Percentiles rank a stretch among this genome's conserved stretches.
These are phyloP conservation scores for Zoysia pacifica DNA, from an alignment of 176 grass and related monocot species.

Conservation along the genomic window DNA sequence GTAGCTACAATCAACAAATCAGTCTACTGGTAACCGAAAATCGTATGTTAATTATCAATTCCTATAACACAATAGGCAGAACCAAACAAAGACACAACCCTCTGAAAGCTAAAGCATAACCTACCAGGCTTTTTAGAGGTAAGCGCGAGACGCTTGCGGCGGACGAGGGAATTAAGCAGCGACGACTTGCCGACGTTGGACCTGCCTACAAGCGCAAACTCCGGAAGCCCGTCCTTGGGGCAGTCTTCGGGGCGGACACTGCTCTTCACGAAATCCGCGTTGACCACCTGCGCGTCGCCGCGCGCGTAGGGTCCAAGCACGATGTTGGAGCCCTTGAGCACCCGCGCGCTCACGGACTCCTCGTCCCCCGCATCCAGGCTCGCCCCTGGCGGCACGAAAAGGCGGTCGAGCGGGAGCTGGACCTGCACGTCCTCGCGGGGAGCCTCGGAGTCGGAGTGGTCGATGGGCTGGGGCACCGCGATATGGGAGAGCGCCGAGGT, in stretches of 20 bases:
- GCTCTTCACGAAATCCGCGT: constrained; percentile 88
- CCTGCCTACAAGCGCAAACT: constrained; percentile 87
- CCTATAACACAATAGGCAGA: constrained; percentile 10
- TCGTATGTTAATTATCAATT: constrained; percentile 31
- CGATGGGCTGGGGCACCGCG: constrained; percentile 39
- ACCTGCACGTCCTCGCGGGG: constrained; percentile 44
- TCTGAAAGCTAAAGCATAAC: constrained; percentile 1
- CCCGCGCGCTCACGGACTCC: constrained; percentile 48
- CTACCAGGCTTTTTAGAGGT: constrained; percentile 94
- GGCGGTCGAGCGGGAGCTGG: constrained; percentile 61
- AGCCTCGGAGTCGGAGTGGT: constrained; percentile 37
- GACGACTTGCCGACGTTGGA: constrained; percentile 96
- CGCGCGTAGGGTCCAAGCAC: constrained; percentile 80
- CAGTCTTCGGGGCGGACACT: constrained; percentile 79
- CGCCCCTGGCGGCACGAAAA: constrained; percentile 78
- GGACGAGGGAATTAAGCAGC: constrained; percentile 85
- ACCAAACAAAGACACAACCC: background rate
- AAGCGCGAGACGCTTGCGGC: constrained; percentile 86
- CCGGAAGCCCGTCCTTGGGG: constrained; percentile 73
- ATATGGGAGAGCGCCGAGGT: constrained; percentile 41
- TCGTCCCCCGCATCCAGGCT: constrained; percentile 41
- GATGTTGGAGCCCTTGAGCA: constrained; percentile 92
- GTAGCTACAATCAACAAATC: background rate
- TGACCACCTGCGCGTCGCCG: constrained; percentile 60
- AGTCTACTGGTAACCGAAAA: background rate